phyloP scores from a whole-genome alignment of 1,284 basidiomycete species.

The Sparassis latifolia region DNA sequence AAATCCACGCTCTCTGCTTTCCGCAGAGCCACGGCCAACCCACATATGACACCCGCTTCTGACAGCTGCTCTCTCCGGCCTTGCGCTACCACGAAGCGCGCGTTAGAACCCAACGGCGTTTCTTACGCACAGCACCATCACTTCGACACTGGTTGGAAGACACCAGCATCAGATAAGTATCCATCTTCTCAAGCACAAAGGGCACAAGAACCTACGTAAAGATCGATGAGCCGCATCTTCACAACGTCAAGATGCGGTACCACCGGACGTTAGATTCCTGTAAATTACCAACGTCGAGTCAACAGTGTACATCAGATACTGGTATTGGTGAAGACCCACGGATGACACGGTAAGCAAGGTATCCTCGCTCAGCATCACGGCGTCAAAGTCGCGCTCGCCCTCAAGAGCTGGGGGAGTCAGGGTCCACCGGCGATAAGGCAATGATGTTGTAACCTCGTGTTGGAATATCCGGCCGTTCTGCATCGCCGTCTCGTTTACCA shows the following conservation, averaged over 20 bases:
- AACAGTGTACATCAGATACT: neutral
- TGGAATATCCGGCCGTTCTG: constrained; percentile 25
- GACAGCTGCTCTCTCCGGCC: too few species aligned
- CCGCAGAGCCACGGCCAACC: too few species aligned
- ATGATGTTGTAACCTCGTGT: constrained; percentile 33
- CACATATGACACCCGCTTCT: too few species aligned
- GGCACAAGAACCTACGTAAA: too few species aligned
- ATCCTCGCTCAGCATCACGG: constrained; percentile 51
- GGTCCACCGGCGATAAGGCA: constrained; percentile 36
- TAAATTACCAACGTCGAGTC: neutral
- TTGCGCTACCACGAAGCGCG: too few species aligned
- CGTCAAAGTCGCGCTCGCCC: constrained; percentile 18
- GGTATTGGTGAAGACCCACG: constrained; percentile 24
- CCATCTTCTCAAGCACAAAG: too few species aligned
- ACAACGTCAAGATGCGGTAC: constrained; percentile 32
- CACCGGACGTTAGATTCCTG: constrained; percentile 18
- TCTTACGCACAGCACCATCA: too few species aligned
- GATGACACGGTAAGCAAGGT: constrained; percentile 40
- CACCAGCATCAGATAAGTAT: too few species aligned
- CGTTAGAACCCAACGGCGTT: too few species aligned
- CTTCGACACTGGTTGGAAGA: too few species aligned
- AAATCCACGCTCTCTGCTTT: too few species aligned
- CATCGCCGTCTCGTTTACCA: constrained; percentile 15
- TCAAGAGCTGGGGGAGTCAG: constrained; percentile 13
- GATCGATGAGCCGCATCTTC: neutral